phyloP scores from a whole-genome alignment of 768 basidiomycete species.

The Rhodotorula babjevae region DNA sequence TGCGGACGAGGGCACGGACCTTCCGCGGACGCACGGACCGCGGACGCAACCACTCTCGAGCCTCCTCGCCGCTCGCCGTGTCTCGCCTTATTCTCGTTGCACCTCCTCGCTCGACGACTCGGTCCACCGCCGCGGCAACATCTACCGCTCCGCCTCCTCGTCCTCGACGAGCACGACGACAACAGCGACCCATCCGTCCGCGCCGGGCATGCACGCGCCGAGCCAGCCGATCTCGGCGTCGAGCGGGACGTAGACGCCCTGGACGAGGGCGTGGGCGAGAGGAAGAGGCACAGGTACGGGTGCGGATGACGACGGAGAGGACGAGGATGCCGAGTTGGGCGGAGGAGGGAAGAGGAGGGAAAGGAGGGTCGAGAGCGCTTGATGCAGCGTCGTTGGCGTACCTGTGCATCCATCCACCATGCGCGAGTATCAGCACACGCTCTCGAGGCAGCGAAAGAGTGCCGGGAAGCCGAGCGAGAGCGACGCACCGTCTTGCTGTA shows the following conservation, averaged over 20 bases:
- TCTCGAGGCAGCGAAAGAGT: not conserved
- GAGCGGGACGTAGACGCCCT: constrained; percentile 74
- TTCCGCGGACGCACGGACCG: too few relatives aligned
- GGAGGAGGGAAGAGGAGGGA: constrained; percentile 66
- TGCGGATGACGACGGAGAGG: not conserved
- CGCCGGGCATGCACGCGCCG: constrained; percentile 82
- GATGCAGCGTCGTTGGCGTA: constrained; percentile 63
- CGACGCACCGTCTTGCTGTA: constrained; percentile 65
- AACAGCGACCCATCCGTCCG: constrained; percentile 71
- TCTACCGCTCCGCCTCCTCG: not conserved
- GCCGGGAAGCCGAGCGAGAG: not conserved
- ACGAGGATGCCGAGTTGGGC: not conserved
- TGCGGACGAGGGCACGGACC: not conserved
- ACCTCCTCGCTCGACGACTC: not conserved
- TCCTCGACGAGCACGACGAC: constrained; percentile 10
- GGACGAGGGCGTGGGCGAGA: constrained; percentile 72
- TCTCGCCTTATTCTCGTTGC: too few relatives aligned
- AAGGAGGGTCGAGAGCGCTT: constrained; percentile 66
- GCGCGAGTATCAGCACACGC: not conserved
- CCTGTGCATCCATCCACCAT: constrained; percentile 51
- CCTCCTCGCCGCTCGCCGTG: not conserved
- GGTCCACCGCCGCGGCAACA: too few relatives aligned
- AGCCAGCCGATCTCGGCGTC: constrained; percentile 92
- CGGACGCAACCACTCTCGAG: not conserved
- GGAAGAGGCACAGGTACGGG: not conserved